Evolutionary conservation across 148 eudicot genomes (phyloP), one percentile per base, ranked within the genome.

Genomic region (Cornus florida): DNA sequence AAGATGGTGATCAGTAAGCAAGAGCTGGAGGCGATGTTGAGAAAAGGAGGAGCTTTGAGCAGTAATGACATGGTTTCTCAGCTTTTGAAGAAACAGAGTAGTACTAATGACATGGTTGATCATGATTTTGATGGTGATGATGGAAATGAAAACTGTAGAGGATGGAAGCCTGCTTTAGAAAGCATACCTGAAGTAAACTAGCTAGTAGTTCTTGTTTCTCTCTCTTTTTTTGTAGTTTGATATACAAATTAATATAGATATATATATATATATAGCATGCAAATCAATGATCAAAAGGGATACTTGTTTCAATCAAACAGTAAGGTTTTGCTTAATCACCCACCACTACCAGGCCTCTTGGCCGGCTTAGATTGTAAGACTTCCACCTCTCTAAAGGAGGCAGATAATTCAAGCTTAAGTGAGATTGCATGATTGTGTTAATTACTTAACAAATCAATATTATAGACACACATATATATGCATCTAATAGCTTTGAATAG

Each of bases 1-100:
- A 93, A 88, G 89, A 66, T 93, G 72, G 84, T 93, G 8, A 86
- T 93, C 70, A 91, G 81, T 46, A 93, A 88, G 84, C 87, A 89
- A 71, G 90, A 93, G 82, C 77, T 93, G 80, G 86, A 85, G 81
- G 84, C 83, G 81, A 86, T 93, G 86, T 73, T 90, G 66, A 80
- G 64, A 38, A 83, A 82, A 68, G 97, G 89, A 59, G 85, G 81
- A 0, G 46, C 87, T 69, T 73, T 89, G 17, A 75, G 84, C 75
- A 85, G 82, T 77, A 86, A 82, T 69, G 86, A 89, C 19, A 69
- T 86, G 57, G 79, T 85, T 71, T 79, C 87, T 71, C 80, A 85
- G 79, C 71, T 79, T 24, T 83, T 83, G 56, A 84, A 82, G 11
- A 78, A 82, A 74, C 60, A 75, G 66, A 73, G 35, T 60, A 35